These are phyloP conservation scores for Fusarium sp. DNA, from an alignment of 2,329 filamentous ascomycete genomes.

Conservation along the genomic window DNA sequence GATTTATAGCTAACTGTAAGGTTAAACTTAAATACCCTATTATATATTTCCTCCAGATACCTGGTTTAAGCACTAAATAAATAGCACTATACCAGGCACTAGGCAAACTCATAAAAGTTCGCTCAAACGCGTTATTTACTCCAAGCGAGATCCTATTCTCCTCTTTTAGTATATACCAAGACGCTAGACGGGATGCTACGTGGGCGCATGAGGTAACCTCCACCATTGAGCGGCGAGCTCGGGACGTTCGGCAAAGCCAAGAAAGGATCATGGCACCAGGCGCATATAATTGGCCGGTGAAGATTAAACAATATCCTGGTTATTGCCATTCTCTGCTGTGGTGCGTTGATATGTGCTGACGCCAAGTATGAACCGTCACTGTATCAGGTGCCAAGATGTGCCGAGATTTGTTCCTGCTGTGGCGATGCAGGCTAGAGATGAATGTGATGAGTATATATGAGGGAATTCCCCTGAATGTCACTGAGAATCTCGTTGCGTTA, in stretches of 20 bases:
- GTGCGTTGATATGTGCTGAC: neutral
- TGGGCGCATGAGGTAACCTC: neutral
- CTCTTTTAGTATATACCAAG: neutral
- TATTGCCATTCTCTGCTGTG: neutral
- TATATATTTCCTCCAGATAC: no score
- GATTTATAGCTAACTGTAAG: no score
- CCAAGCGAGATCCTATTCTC: no score
- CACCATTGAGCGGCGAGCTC: neutral
- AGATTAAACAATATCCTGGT: accelerated
- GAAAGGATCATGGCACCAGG: neutral
- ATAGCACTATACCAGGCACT: no score
- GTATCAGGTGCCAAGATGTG: neutral
- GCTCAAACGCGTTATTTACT: neutral
- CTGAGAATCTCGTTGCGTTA: no score
- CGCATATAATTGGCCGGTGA: neutral
- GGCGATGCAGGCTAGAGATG: accelerated
- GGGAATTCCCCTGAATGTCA: no score
- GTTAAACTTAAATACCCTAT: no score
- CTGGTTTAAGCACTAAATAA: no score
- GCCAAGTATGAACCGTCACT: neutral
- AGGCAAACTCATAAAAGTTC: no score
- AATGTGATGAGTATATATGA: neutral
- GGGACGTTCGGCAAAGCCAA: neutral
- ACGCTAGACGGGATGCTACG: neutral
- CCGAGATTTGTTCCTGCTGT: neutral